Percentiles rank a stretch among this genome's conserved stretches.
Evolutionary conservation across 805 yeast species (phyloP).

Genomic region (Lachancea thermotolerans): DNA sequence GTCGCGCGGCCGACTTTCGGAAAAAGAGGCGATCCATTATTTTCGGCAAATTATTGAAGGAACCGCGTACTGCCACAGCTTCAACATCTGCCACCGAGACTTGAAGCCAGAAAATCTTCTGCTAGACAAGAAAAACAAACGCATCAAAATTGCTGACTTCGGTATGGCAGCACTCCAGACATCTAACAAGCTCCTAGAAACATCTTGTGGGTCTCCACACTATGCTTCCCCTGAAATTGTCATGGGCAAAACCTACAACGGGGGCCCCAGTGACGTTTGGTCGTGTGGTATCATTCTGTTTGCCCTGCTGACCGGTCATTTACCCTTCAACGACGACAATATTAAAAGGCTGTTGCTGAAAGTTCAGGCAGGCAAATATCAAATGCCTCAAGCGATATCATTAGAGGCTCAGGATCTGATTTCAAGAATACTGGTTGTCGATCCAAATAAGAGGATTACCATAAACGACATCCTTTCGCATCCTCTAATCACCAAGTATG

Average conservation of each 20-base stretch:
- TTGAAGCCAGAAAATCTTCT: constrained; percentile 75
- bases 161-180: constrained; percentile 86
- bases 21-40: constrained; percentile 66
- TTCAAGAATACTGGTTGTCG: constrained; percentile 55
- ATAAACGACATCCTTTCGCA: constrained; percentile 65
- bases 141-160: constrained; percentile 76
- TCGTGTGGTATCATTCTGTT: constrained; percentile 79
- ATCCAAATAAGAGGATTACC: constrained; percentile 64
- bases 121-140: constrained; percentile 53
- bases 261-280: constrained; percentile 84
- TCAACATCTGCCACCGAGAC: constrained; percentile 77
- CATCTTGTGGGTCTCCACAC: constrained; percentile 85
- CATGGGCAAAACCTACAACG: constrained; percentile 69
- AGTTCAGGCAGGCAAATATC: constrained; percentile 70
- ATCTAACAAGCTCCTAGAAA: constrained; percentile 61
- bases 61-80: constrained; percentile 73
- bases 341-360: constrained; percentile 62
- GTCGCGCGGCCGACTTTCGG: constrained; percentile 59
- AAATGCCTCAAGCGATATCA: constrained; percentile 61
- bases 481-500: constrained; percentile 71
- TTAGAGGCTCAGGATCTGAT: constrained; percentile 63
- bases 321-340: constrained; percentile 80
- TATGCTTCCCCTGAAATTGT: constrained; percentile 87
- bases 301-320: constrained; percentile 71
- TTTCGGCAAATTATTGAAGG: constrained; percentile 74